Base-by-base conservation (phyloP, 1,139 yeast genomes). In the Saccharomycopsis hybrid region DNA sequence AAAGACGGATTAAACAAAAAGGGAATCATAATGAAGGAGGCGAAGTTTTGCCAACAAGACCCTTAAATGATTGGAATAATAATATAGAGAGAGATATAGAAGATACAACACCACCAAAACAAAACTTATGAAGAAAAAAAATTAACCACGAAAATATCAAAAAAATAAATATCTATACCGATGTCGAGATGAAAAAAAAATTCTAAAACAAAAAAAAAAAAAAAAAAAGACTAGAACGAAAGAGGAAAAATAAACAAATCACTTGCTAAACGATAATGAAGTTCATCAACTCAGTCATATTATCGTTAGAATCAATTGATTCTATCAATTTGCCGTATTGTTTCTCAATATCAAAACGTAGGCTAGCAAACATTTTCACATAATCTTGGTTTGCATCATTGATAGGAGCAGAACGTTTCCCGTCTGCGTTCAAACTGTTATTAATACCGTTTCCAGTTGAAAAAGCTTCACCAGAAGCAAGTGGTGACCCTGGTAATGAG, bases 241-340 rank as follows among this genome's bases (percentile, higher is more conserved):
- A 25, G n/a, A 24, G 24, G n/a, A 29, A 41, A 41, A 29, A 11
- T 13, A 9, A 27, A 3, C 24, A 29, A 37, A 30, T 33, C 3
- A 7, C n/a, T 9, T 7, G 18, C 29, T 41, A 46, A 13, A 18
- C 29, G 7, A 44, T 47, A 13, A 50, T 29, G 40, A 47, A 51
- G 28, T 49, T 51, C 5, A 41, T 43, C 33, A 51, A 42, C 24
- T 49, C 52, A 3, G 45, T 36, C 7, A 42, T 36, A 32, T 43
- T 45, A 27, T 52, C 54, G 18, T 52, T 52, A 11, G 30, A 32
- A 8, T 49, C 50, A 32, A 52, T 49, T 3, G 41, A 13, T 5
- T 46, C 36, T 8, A 49, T 25, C 46, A 52, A 46, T 32, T 43
- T 35, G 9, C 38, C 44, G 42, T 36, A 52, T 18, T 37, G 9